These are phyloP conservation scores for Fraxinus floribunda DNA, from an alignment of 305 asterid species.

Conservation along the genomic window DNA sequence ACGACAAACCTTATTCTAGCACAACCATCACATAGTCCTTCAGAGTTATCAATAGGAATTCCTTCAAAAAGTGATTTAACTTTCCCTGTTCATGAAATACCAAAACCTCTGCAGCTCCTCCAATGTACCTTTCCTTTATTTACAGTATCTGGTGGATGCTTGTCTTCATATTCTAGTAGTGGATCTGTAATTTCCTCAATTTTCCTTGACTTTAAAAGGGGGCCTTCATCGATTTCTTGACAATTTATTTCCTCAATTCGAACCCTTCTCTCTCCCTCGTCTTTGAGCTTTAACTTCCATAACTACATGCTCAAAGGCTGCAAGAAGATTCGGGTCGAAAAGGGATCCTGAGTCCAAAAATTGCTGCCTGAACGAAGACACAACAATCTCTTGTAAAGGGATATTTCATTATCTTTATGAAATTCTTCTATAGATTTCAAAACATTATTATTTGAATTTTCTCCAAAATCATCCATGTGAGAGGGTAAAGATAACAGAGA, in stretches of 20 bases:
- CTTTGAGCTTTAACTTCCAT: constrained; percentile 53
- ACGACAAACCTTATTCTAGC: too few relatives aligned
- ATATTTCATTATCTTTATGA: not conserved
- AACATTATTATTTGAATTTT: constrained; percentile 26
- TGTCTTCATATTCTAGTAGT: constrained; percentile 51
- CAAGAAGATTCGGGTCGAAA: constrained; percentile 76
- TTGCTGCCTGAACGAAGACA: constrained; percentile 52
- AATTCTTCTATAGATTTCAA: constrained; percentile 13
- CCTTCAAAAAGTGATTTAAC: too few relatives aligned
- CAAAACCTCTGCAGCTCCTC: too few relatives aligned
- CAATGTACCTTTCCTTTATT: too few relatives aligned
- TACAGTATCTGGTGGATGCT: constrained; percentile 51
- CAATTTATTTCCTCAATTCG: constrained; percentile 24
- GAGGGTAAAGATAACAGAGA: too few relatives aligned
- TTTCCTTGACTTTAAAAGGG: constrained; percentile 49
- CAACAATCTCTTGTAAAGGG: constrained; percentile 43
- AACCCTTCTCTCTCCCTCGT: constrained; percentile 44
- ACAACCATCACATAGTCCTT: too few relatives aligned
- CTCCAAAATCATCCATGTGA: not conserved
- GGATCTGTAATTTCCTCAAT: constrained; percentile 41
- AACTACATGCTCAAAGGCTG: constrained; percentile 73
- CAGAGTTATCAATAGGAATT: too few relatives aligned
- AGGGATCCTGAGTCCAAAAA: constrained; percentile 64
- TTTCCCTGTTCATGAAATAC: too few relatives aligned
- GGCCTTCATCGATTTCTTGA: constrained; percentile 35